A percentile compares a stretch with the other conserved stretches of the same genome.
Evolutionary conservation across 129 eudicot species (phyloP).

Genomic region (Flaveria robusta): DNA sequence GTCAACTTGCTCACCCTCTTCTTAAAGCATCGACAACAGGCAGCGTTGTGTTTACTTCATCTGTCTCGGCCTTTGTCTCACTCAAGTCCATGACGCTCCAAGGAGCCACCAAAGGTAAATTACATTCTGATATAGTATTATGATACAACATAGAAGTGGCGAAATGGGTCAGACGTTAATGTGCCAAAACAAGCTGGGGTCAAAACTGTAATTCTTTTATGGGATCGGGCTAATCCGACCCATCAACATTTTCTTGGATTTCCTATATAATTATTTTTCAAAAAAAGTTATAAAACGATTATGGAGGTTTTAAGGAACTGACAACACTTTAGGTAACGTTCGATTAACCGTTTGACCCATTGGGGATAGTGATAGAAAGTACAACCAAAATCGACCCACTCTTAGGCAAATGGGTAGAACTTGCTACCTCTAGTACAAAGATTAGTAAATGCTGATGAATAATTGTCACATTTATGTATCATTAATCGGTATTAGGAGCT

Average conservation of each 20-base stretch:
- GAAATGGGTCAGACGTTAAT: neutral
- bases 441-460: neutral
- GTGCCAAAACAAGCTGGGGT: neutral
- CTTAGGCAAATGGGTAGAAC: neutral
- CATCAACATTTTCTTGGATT: neutral
- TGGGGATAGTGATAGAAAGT: neutral
- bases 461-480: neutral
- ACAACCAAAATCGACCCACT: neutral
- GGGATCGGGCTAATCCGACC: neutral
- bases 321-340: neutral
- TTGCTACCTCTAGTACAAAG: neutral
- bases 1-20: slow-evolving; percentile 74
- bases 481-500: slow-evolving; percentile 46
- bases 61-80: slow-evolving; percentile 65
- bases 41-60: slow-evolving; percentile 69
- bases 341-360: neutral
- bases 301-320: neutral
- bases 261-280: neutral
- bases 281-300: neutral
- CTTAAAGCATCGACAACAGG: slow-evolving; percentile 58
- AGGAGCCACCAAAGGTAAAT: slow-evolving; percentile 73
- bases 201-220: neutral
- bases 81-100: slow-evolving; percentile 63
- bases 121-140: neutral
- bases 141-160: slow-evolving; percentile 1